Evolutionary conservation across 805 yeast species (phyloP).

Genomic region (Scheffersomyces coipomensis): DNA sequence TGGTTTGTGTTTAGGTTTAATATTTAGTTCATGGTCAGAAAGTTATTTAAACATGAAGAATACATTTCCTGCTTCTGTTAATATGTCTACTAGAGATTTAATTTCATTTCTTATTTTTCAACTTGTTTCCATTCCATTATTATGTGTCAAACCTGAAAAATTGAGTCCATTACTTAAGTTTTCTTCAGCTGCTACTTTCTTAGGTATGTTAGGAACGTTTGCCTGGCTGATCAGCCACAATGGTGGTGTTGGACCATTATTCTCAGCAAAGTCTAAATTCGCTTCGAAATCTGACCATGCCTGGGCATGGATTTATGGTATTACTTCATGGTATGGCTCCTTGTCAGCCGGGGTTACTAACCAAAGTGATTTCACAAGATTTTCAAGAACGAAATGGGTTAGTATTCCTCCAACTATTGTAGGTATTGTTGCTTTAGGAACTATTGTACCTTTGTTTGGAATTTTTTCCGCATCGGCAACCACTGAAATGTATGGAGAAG

Average conservation of each 20-base stretch:
- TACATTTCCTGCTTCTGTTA: constrained; percentile 31
- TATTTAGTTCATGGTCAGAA: constrained; percentile 37
- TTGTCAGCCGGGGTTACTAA: constrained; percentile 38
- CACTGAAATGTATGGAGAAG: constrained; percentile 30
- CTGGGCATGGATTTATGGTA: constrained; percentile 42
- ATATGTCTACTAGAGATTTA: constrained; percentile 40
- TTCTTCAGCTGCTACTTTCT: constrained; percentile 23
- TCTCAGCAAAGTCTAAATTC: constrained; percentile 1
- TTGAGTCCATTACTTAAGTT: constrained; percentile 26
- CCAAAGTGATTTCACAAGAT: constrained; percentile 40
- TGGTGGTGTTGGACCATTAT: constrained; percentile 26
- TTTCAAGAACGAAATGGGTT: constrained; percentile 21
- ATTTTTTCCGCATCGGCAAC: constrained; percentile 45
- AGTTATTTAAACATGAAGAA: constrained; percentile 37
- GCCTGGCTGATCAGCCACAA: constrained; percentile 24
- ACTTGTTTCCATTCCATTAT: constrained; percentile 38
- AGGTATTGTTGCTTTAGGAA: constrained; percentile 36
- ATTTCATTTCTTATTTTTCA: constrained; percentile 46
- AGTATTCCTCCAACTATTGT: constrained; percentile 17
- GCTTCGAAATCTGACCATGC: constrained; percentile 24
- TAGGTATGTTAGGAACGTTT: constrained; percentile 37
- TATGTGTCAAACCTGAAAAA: constrained; percentile 44
- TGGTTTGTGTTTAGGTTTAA: constrained; percentile 39
- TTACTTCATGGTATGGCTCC: constrained; percentile 36
- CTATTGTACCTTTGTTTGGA: constrained; percentile 47